phyloP scores from a whole-genome alignment of 2,329 filamentous ascomycete species.

The Penicillium sp. region DNA sequence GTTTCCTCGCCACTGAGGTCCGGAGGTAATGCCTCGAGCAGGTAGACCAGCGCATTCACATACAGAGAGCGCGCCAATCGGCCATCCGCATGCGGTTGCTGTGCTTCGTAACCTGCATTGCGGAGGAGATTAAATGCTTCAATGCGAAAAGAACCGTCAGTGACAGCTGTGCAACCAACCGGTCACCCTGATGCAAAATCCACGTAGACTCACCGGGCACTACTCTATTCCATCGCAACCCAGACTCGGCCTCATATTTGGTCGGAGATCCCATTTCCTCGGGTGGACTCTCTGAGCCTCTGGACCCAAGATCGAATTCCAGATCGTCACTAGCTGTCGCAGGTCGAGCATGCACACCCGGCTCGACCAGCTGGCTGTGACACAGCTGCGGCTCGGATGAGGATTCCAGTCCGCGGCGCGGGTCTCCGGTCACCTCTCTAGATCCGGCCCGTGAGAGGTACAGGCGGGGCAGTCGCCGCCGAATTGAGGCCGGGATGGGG shows the following conservation, averaged over 20 bases:
- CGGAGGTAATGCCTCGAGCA: slow-evolving; percentile 38
- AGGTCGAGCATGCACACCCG: slow-evolving; percentile 6
- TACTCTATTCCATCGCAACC: slow-evolving; percentile 39
- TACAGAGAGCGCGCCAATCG: slow-evolving; percentile 38
- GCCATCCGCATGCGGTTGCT: slow-evolving; percentile 33
- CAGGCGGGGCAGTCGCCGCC: slow-evolving; percentile 29
- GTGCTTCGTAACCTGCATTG: slow-evolving; percentile 38
- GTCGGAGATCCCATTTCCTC: slow-evolving; percentile 9
- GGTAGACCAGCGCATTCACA: slow-evolving; percentile 40
- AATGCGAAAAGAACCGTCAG: slow-evolving; percentile 1
- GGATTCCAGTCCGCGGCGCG: slow-evolving; percentile 8
- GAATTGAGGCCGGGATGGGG: slow-evolving; percentile 31
- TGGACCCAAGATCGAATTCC: slow-evolving; percentile 20
- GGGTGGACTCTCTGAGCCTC: slow-evolving; percentile 11
- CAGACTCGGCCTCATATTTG: slow-evolving; percentile 34
- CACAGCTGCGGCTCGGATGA: slow-evolving; percentile 20
- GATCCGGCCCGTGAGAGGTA: slow-evolving; percentile 20
- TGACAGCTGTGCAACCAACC: neutral
- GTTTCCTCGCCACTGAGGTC: slow-evolving; percentile 35
- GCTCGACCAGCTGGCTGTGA: neutral
- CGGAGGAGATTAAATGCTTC: slow-evolving; percentile 40
- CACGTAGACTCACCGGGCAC: slow-evolving; percentile 29
- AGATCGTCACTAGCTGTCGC: slow-evolving; percentile 26
- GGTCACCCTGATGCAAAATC: neutral
- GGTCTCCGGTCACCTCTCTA: slow-evolving; percentile 6